Evolutionary conservation across 2,329 filamentous ascomycete species (phyloP), one percentile per base, ranked within the genome.

Genomic region (Epichloe brachyelytri): DNA sequence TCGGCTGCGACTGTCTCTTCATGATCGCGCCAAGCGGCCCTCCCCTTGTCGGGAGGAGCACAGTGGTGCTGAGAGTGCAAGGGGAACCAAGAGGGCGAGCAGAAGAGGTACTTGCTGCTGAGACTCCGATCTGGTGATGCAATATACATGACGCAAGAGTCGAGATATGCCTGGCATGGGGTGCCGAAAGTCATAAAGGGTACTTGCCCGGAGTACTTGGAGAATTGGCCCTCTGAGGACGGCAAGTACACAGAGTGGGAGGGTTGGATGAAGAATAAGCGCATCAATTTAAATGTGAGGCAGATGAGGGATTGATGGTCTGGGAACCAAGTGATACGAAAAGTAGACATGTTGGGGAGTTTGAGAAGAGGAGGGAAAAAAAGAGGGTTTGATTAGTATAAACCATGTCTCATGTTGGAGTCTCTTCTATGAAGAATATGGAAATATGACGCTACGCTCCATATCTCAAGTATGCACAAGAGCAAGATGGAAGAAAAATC

Each of bases 101-200:
- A 65, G 5, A 78, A 77, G 57, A 68, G 70, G 22, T 78, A 77
- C 54, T 62, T 85, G 5, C 68, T 83, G 2, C 62, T 95, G 37
- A 75, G 85, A 20, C 71, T 97, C 38, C 76, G 83, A 22, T 95
- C 88, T 1, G 91, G 93, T 0, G 91, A 96, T 69, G 88, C 83
- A 0, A 80, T 97, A 1, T 89, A 94, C 62, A 97, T 98, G 91
- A 83, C 80, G 47, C 78, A 85, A 19, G 74, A 81, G 52, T 85
- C 87, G 4, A 76, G 93, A 43, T 95, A 88, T 67, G 90, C 91
- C 2, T 97, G 91, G 91, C 93, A 97, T 69, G 90, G 87, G 12
- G 89, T 97, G 12, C 90, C 93, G 5, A 93, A 90, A 64, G 84
- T 97, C 12, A 62, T 96, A 37, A 77, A 80, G 45, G 79, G 71